Evolutionary conservation across 805 yeast genomes (phyloP).

Genomic region (Torulaspora indica): DNA sequence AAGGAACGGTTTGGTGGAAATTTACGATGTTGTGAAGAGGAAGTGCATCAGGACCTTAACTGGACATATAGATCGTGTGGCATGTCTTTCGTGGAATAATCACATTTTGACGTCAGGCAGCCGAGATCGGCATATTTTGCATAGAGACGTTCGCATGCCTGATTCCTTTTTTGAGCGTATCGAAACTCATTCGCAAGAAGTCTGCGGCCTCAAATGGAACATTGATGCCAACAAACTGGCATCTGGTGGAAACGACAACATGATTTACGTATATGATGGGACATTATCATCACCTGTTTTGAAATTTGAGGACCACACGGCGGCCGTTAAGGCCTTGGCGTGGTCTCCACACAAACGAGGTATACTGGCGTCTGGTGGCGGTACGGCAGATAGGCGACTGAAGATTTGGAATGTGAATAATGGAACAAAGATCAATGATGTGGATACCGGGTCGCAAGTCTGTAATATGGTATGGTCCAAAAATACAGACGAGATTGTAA

Average conservation of each 20-base stretch:
- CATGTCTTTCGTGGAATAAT: conserved; percentile 90
- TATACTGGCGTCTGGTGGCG: conserved; percentile 91
- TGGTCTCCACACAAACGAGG: conserved; percentile 99
- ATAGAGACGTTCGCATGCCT: conserved; percentile 86
- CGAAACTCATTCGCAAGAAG: conserved; percentile 82
- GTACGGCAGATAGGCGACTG: conserved; percentile 86
- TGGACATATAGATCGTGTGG: conserved; percentile 81
- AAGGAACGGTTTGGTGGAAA: conserved; percentile 77
- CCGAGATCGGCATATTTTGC: conserved; percentile 76
- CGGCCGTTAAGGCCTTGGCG: conserved; percentile 94
- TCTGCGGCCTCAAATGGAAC: conserved; percentile 95
- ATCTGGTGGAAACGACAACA: conserved; percentile 93
- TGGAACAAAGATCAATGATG: conserved; percentile 66
- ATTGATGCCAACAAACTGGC: conserved; percentile 86
- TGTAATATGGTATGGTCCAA: conserved; percentile 92
- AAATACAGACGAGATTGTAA: conserved; percentile 85
- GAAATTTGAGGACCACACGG: conserved; percentile 75
- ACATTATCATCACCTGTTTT: conserved; percentile 58
- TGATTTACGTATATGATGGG: conserved; percentile 82
- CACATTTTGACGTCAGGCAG: conserved; percentile 85
- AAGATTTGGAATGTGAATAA: conserved; percentile 89
- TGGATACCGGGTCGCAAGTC: conserved; percentile 95
- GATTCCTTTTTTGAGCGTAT: conserved; percentile 72
- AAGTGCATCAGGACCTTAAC: conserved; percentile 87
- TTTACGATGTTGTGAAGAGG: conserved; percentile 84